A percentile compares a stretch with the other conserved stretches of the same genome.
Evolutionary conservation across 208 protist genomes (phyloP).

Genomic region (Phytomonas sp.): DNA sequence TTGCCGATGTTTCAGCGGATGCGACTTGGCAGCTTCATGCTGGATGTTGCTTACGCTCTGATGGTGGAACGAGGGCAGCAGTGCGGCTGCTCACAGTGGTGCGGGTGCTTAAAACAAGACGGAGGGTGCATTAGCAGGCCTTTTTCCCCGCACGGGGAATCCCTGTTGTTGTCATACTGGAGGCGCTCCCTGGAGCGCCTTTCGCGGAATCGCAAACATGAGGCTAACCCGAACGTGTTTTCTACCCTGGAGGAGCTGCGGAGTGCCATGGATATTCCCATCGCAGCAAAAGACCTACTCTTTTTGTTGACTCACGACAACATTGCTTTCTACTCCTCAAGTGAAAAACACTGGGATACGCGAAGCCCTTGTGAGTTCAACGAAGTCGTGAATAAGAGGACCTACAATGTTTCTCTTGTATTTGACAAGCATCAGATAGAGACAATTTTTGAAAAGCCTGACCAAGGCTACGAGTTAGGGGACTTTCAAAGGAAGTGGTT

Average conservation of each 20-base stretch:
- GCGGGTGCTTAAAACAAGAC: constrained; percentile 15
- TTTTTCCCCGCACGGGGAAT: constrained; percentile 58
- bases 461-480: constrained; percentile 2
- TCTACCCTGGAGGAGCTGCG: constrained; percentile 19
- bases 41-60: constrained; percentile 54
- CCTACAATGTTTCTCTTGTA: constrained; percentile 8
- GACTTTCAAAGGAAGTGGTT: constrained; percentile 13
- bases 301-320: constrained; percentile 23
- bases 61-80: constrained; percentile 33
- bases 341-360: constrained; percentile 1
- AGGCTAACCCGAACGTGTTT: background rate
- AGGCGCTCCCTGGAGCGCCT: constrained; percentile 22
- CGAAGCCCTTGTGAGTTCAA: background rate
- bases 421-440: constrained; percentile 10
- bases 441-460: background rate
- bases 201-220: constrained; percentile 10
- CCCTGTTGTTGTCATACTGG: constrained; percentile 62
- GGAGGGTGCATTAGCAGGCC: constrained; percentile 54
- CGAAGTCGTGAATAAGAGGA: background rate
- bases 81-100: constrained; percentile 40
- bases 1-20: constrained; percentile 57
- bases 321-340: constrained; percentile 21
- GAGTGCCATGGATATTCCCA: constrained; percentile 18
- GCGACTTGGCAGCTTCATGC: constrained; percentile 40
- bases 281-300: constrained; percentile 29